Evolutionary conservation across 352 stramenopile species (phyloP), one percentile per base, ranked within the genome.

Genomic region (Saprolegnia parasitica): DNA sequence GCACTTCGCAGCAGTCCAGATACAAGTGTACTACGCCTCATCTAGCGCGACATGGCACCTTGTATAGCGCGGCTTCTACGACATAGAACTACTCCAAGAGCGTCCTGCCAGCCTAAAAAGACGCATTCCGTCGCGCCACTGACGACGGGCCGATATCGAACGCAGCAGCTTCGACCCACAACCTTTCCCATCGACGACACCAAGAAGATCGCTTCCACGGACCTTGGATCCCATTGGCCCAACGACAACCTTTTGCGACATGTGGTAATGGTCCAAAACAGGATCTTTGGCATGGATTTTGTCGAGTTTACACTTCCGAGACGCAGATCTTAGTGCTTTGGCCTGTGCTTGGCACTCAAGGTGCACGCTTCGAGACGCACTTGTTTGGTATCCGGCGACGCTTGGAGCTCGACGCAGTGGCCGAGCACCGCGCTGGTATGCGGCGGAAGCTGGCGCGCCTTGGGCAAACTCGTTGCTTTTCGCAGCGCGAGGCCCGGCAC

Each of bases 341-440:
- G 58, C 20, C 55, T 66, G n/a, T 46, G 58, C 58, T 66, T 42
- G 40, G 58, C 57, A 18, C n/a, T 37, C n/a, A 52, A 4, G 18
- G 5, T 39, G 21, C n/a, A 29, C 58, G 58, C 13, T 67, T 50
- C 40, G 23, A 55, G 29, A 20, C 42, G 9, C 9, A 49, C 46
- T 49, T 60, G n/a, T 16, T 58, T 49, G n/a, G 23, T 13, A 1
- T n/a, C 21, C 4, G 46, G 63, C 11, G 63, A 46, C n/a, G 20
- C 16, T 45, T 24, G 47, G 39, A 52, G n/a, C 18, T 45, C 29
- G 52, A 70, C 63, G 26, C 61, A 24, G n/a, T 70, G 63, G 54
- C 63, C 63, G 29, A 70, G 21, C 18, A 32, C 61, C 16, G 32
- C 20, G 13, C 45, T 46, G 5, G 37, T 37, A 29, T 70, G 63